Percentiles rank a stretch among this genome's conserved stretches.
Conservation (phyloP, 106 monocot genomes). For the Dioscorea dumetorum region DNA sequence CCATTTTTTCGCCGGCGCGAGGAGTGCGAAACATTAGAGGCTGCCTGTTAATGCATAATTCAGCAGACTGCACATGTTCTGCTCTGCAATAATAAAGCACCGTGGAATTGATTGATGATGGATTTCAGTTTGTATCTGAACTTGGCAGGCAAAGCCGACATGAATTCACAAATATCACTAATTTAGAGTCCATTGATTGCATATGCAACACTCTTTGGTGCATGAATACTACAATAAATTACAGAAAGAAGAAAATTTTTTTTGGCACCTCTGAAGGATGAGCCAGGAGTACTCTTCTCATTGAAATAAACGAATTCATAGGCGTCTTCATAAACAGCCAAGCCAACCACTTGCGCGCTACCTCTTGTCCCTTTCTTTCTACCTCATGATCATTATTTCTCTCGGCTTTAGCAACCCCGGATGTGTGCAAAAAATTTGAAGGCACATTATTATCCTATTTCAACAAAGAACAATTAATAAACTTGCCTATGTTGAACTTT, state of each 20-base stretch:
- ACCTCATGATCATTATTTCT: conserved; percentile 6
- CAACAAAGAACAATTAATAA: background rate
- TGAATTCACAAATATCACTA: too few species aligned
- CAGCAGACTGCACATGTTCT: too few species aligned
- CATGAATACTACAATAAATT: background rate
- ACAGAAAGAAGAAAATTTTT: background rate
- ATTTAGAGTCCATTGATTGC: too few species aligned
- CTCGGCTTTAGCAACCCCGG: conserved; percentile 7
- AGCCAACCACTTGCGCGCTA: conserved; percentile 20
- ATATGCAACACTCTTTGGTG: background rate
- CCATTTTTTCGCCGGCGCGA: too few species aligned
- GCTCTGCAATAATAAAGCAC: too few species aligned
- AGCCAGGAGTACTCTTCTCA: conserved; percentile 8
- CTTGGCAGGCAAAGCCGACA: background rate
- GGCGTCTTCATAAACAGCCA: conserved; percentile 25
- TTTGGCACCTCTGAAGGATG: conserved; percentile 12
- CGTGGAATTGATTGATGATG: background rate
- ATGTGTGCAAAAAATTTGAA: conserved; percentile 20
- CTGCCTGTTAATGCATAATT: too few species aligned
- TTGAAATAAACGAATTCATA: conserved; percentile 18
- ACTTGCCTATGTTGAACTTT: background rate
- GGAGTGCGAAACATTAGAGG: too few species aligned
- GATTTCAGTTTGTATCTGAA: background rate
- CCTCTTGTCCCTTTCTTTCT: conserved; percentile 10
- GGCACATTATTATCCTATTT: conserved; percentile 25